Percentiles rank a stretch among this genome's conserved stretches.
Evolutionary conservation across 1,139 yeast species (phyloP).

Genomic region (Zygosaccharomyces sapae): DNA sequence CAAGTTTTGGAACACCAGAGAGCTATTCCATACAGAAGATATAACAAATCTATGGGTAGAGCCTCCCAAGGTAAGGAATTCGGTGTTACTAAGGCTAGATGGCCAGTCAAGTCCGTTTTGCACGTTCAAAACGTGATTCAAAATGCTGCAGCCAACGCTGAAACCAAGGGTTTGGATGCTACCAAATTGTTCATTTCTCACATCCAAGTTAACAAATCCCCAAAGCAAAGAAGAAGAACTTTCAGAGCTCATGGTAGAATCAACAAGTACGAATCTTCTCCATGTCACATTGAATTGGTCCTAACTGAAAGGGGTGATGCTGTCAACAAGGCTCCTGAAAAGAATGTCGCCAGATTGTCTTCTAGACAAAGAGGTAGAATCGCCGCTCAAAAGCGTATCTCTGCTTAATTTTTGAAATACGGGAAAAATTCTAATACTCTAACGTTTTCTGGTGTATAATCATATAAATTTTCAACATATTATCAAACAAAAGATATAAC

Average conservation of each 20-base stretch:
- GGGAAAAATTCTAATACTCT: conserved; percentile 11
- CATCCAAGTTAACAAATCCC: conserved; percentile 99
- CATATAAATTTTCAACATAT: conserved; percentile 16
- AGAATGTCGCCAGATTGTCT: conserved; percentile 66
- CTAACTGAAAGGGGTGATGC: conserved; percentile 93
- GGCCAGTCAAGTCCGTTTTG: conserved; percentile 99
- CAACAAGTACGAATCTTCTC: conserved; percentile 97
- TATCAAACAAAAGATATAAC: conserved; percentile 8
- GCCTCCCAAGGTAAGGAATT: conserved; percentile 99
- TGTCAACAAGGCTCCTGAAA: conserved; percentile 90
- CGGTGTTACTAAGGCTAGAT: conserved; percentile 99
- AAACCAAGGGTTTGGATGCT: conserved; percentile 96
- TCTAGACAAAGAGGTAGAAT: conserved; percentile 93
- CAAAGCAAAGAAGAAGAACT: conserved; percentile 99
- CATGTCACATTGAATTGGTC: conserved; percentile 97
- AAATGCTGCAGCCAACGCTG: conserved; percentile 99
- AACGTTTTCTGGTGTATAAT: conserved; percentile 20
- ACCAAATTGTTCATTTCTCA: conserved; percentile 91
- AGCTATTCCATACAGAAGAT: conserved; percentile 99
- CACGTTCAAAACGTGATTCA: conserved; percentile 89
- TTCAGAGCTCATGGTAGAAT: conserved; percentile 99
- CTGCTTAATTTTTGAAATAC: conserved; percentile 40
- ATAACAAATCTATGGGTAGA: conserved; percentile 95
- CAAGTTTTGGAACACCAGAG: conserved; percentile 98
- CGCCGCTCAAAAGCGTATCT: conserved; percentile 73